These are phyloP conservation scores for Tulasnella sp. DNA, from an alignment of 768 basidiomycete genomes.

Conservation along the genomic window DNA sequence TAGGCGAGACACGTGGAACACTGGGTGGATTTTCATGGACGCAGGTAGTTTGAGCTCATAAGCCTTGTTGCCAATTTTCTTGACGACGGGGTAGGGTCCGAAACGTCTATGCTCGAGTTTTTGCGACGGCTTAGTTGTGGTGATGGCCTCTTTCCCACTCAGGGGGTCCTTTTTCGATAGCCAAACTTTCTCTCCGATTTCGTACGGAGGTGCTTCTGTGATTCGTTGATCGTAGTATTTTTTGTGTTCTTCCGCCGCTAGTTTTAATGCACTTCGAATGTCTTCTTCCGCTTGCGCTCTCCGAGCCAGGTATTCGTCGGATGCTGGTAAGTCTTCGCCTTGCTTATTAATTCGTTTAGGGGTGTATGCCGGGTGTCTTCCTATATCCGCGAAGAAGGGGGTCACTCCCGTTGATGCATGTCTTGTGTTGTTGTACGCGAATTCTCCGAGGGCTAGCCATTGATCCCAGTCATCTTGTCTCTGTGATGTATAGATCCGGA, in stretches of 20 bases:
- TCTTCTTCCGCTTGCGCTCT: no score
- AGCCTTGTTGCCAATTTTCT: not conserved
- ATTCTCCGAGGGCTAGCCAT: conserved; percentile 32
- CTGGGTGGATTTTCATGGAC: not conserved
- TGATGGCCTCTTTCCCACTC: no score
- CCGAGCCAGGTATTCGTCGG: not conserved
- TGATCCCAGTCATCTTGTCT: conserved; percentile 36
- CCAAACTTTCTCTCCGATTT: conserved; percentile 5
- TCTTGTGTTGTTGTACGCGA: conserved; percentile 30
- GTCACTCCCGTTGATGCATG: conserved; percentile 27
- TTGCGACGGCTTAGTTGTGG: conserved; percentile 7
- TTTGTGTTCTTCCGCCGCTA: no score
- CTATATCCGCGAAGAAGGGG: conserved; percentile 30
- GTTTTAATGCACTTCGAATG: no score
- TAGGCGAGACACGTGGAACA: no score
- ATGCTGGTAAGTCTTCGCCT: not conserved
- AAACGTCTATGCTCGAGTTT: conserved; percentile 11
- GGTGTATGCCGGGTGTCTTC: conserved; percentile 19
- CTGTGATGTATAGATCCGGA: conserved; percentile 27
- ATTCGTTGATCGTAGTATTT: not conserved
- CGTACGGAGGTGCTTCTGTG: not conserved
- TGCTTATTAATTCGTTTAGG: not conserved
- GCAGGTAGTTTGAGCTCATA: conserved; percentile 3
- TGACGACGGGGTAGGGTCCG: conserved; percentile 8
- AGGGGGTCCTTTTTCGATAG: no score